phyloP scores from a whole-genome alignment of 768 basidiomycete genomes.

The Coprinopsis marcescibilis region DNA sequence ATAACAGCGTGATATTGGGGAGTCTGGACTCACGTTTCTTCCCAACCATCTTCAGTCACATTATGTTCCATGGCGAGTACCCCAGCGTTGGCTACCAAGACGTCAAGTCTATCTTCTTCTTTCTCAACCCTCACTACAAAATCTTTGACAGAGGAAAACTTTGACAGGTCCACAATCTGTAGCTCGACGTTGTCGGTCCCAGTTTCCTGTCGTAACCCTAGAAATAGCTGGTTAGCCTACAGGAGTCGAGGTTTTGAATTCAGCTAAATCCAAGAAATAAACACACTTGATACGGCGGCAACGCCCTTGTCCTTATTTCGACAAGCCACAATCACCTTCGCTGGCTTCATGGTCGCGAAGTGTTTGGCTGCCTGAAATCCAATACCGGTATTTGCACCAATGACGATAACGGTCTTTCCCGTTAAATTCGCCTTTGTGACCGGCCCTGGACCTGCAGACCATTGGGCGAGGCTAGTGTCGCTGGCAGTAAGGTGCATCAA shows the following conservation, averaged over 20 bases:
- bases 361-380: constrained; percentile 44
- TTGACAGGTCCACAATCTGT: constrained; percentile 15
- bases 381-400: constrained; percentile 45
- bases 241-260: not conserved
- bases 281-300: constrained; percentile 28
- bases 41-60: constrained; percentile 36
- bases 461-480: too few relatives aligned
- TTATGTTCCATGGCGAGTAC: constrained; percentile 16
- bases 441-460: too few relatives aligned
- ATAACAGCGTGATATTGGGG: not conserved
- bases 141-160: constrained; percentile 30
- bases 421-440: constrained; percentile 31
- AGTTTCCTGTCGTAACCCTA: not conserved
- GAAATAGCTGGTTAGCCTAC: not conserved
- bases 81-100: constrained; percentile 42
- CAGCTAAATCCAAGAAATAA: not conserved
- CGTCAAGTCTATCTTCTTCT: constrained; percentile 32
- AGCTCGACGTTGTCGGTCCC: not conserved
- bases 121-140: constrained; percentile 29
- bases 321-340: constrained; percentile 31
- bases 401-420: constrained; percentile 42
- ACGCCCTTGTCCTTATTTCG: constrained; percentile 28
- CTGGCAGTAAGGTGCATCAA: too few relatives aligned
- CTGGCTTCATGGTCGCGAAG: constrained; percentile 38
- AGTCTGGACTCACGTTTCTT: constrained; percentile 28